Base-by-base conservation (phyloP, 345 rosid genomes). In the Aquilaria yunnanensis region DNA sequence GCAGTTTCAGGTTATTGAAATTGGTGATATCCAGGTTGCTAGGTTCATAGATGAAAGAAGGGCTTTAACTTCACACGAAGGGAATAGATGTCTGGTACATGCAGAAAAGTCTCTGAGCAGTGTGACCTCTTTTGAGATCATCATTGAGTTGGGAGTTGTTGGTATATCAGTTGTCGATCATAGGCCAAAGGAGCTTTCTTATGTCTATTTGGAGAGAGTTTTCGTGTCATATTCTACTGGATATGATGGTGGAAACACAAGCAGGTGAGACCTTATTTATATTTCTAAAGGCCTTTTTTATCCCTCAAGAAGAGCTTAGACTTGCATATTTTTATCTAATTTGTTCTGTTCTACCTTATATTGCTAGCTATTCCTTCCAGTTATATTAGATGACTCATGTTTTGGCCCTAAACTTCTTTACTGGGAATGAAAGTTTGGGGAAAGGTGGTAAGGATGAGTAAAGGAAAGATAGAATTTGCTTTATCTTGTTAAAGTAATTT, bases 151-250 rank as follows among this genome's bases (percentile, higher is more conserved):
- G 81, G 99, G 95, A 69, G 83, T 78, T 34, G 89, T 94, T 51
- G 99, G 99, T 69, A 72, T 94, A 69, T 90, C 97, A 67, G 72
- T 90, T 60, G 80, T 90, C 59, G 97, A 94, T 70, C 96, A 88
- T 74, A 69, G 81, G 67, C 95, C 99, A 12, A 90, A 85, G 76
- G 99, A 94, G 72, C 78, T 90, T 49, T 79, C 81, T 47, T 90
- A 94, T 70, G 31, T 90, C 58, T 86, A 83, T 71, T 72, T 90
- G 62, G 96, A 94, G 70, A 82, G 86, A 74, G 86, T 90, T 14
- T 94, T 80, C 56, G 56, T 88, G 32, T 86, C 97, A 47, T 94
- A 90, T 78, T 88, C 95, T 32, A 90, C 89, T 64, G 96, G 99
- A 61, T 94, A 86, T 74, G 97, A 86, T 73, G 84, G 81, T 67